Evolutionary conservation across 2,329 filamentous ascomycete genomes (phyloP).

Genomic region (Rhinocladiella mackenziei): DNA sequence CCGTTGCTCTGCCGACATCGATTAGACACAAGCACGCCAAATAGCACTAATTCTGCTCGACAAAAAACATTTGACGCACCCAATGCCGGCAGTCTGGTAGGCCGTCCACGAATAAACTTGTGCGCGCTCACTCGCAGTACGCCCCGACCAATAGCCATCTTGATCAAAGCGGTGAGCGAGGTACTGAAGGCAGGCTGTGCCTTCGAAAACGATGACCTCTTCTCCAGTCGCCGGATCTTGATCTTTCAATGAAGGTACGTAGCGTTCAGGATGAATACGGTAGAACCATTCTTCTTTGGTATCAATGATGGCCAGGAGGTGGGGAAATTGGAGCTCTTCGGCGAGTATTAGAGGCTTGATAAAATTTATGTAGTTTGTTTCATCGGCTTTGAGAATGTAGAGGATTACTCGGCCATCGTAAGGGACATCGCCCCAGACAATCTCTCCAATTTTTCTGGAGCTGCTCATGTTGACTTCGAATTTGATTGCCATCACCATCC

Average conservation of each 20-base stretch:
- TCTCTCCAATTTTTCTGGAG: too few relatives aligned
- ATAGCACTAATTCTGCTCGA: too few relatives aligned
- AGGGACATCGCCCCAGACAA: too few relatives aligned
- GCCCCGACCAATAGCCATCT: slow-evolving; percentile 35
- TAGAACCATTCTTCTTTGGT: slow-evolving; percentile 36
- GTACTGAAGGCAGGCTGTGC: slow-evolving; percentile 40
- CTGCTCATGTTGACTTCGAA: too few relatives aligned
- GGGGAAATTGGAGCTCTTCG: slow-evolving; percentile 33
- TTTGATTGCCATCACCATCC: too few relatives aligned
- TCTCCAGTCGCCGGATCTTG: slow-evolving; percentile 31
- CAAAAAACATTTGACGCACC: not conserved
- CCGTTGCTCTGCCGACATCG: not conserved
- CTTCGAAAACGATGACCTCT: slow-evolving; percentile 36
- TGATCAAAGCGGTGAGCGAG: slow-evolving; percentile 37
- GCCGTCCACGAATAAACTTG: slow-evolving; percentile 5
- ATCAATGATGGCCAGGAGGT: slow-evolving; percentile 37
- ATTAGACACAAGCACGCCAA: not conserved
- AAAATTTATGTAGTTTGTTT: slow-evolving; percentile 40
- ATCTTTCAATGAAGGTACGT: slow-evolving; percentile 37
- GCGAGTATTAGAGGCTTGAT: slow-evolving; percentile 41
- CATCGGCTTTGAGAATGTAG: slow-evolving; percentile 34
- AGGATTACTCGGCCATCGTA: too few relatives aligned
- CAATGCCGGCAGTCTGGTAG: slow-evolving; percentile 4
- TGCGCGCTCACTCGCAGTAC: slow-evolving; percentile 29
- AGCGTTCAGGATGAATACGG: slow-evolving; percentile 37